Base-by-base conservation (phyloP, 768 basidiomycete genomes). In the Tricholoma bakamatsutake region DNA sequence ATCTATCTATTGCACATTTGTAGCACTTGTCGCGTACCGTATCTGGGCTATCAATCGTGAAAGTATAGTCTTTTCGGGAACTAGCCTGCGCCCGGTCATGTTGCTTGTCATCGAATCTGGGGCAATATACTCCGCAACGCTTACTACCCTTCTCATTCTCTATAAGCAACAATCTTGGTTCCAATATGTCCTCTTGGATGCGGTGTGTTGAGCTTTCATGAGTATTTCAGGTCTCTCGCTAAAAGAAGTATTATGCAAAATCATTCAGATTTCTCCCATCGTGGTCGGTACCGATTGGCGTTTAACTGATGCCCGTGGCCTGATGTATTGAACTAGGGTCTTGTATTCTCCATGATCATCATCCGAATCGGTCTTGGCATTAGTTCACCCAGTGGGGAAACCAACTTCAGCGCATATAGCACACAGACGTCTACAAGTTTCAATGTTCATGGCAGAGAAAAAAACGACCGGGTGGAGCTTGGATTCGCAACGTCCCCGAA, bases 341-440 rank as follows among this genome's bases (percentile, higher is more conserved):
- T 70, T 34, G 73, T 73, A 0, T 76, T 76, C 60, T 72, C 72
- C 18, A 62, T 76, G 58, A 69, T 76, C 59, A 76, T 74, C 50
- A 69, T 74, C 45, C 72, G 73, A 27, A 67, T 74, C 43, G 74
- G 70, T 3, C 59, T 73, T 24, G 73, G 73, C 34, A 61, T 74
- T n/a, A 64, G 70, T 7, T 12, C 57, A 4, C 50, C 58, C 30
- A 58, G 27, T 27, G 59, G 59, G 35, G 55, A 53, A 31, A 52
- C 52, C 4, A 48, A 48, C 9, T 31, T 48, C n/a, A 15, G 46
- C 15, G 30, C n/a, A 7, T n/a, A 30, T 17, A 48, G 28, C 46
- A 9, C 17, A 10, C 28, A n/a, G 30, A 48, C 46, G n/a, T 13
- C 28, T 11, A 31, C 28, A 30, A 31, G 46, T 48, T 48, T 15